Conservation (phyloP, 306 rosid species). For the Citrullus mucosospermus region DNA sequence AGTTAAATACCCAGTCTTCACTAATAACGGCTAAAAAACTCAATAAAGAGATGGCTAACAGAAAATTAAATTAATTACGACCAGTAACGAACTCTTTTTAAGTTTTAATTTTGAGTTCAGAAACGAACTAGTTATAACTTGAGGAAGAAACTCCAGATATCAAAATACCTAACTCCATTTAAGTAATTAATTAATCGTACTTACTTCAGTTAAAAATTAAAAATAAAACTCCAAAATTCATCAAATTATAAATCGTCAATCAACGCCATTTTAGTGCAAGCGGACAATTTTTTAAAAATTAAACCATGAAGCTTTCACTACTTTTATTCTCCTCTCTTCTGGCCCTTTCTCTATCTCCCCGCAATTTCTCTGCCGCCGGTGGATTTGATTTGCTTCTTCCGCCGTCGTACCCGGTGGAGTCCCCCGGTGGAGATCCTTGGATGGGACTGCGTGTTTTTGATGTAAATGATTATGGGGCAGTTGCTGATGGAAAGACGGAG, state of each 20-base stretch:
- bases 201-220: not conserved
- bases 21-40: not conserved
- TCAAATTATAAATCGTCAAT: not conserved
- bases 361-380: not conserved
- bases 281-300: not conserved
- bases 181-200: not conserved
- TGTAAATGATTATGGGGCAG: conserved; percentile 1
- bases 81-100: not conserved
- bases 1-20: not conserved
- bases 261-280: not conserved
- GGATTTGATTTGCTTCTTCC: not conserved
- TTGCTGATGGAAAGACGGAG: conserved; percentile 3
- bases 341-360: not conserved
- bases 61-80: not conserved
- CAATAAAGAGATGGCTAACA: not conserved
- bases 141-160: not conserved
- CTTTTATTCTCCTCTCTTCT: not conserved
- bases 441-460: not conserved
- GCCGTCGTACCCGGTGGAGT: not conserved
- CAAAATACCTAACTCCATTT: not conserved
- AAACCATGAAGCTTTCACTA: not conserved
- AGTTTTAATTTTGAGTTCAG: no score
- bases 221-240: not conserved
- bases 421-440: not conserved
- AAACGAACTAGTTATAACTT: not conserved